A percentile compares a stretch with the other conserved stretches of the same genome.
phyloP scores from a whole-genome alignment of 2,329 filamentous ascomycete species.

The Fusarium subtropicale region DNA sequence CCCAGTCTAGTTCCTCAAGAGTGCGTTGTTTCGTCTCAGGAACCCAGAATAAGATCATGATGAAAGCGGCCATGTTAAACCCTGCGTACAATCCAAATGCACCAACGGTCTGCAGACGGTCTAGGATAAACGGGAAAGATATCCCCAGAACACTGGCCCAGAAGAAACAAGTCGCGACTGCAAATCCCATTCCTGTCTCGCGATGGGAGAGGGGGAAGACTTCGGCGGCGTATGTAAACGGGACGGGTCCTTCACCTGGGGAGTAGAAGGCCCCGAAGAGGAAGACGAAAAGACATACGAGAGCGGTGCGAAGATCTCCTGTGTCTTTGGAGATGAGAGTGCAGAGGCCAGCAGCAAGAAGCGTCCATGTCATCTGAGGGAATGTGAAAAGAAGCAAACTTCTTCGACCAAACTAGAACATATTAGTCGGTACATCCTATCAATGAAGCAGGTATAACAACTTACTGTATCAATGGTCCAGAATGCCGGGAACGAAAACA shows the following conservation, averaged over 20 bases:
- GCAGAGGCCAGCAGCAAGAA: constrained; percentile 54
- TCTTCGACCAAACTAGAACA: constrained; percentile 57
- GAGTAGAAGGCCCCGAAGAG: constrained; percentile 60
- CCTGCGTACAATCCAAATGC: constrained; percentile 72
- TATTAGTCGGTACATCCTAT: neutral
- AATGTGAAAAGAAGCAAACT: constrained; percentile 54
- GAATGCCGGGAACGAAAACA: constrained; percentile 65
- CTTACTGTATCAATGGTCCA: constrained; percentile 62
- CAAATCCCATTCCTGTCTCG: constrained; percentile 52
- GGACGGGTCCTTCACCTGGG: constrained; percentile 52
- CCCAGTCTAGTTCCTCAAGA: constrained; percentile 56
- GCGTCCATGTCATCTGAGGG: constrained; percentile 49
- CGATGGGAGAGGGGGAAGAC: constrained; percentile 67
- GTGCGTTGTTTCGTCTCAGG: constrained; percentile 64
- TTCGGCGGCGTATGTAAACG: constrained; percentile 63
- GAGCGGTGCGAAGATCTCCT: constrained; percentile 54
- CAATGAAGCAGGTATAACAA: fast-evolving
- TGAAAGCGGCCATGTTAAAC: constrained; percentile 69
- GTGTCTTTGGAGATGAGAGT: constrained; percentile 58
- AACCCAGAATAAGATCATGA: constrained; percentile 73
- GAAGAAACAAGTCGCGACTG: constrained; percentile 50
- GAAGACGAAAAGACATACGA: constrained; percentile 64
- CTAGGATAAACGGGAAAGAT: constrained; percentile 61
- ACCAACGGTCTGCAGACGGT: constrained; percentile 51
- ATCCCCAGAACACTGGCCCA: constrained; percentile 48